Evolutionary conservation across 179 eudicot genomes (phyloP).

Genomic region (Gypsophila paniculata): DNA sequence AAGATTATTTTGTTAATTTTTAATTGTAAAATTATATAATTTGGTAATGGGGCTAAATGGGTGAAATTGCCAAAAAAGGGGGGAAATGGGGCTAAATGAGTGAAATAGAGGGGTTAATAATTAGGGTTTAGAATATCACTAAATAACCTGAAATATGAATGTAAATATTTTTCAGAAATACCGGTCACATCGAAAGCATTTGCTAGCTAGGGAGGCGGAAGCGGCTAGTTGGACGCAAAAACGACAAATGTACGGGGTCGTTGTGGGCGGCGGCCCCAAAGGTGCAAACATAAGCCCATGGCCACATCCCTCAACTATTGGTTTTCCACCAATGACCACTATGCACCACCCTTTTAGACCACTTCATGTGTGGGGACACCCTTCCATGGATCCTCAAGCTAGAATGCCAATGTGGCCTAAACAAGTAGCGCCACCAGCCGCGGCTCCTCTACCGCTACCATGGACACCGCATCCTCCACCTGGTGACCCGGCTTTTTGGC

Average conservation of each 20-base stretch:
- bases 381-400: constrained; percentile 53
- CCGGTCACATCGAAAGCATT: constrained; percentile 79
- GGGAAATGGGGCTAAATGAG: no score
- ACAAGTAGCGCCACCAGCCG: constrained; percentile 38
- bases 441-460: constrained; percentile 37
- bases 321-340: constrained; percentile 61
- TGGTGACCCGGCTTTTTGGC: constrained; percentile 52
- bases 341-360: constrained; percentile 65
- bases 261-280: constrained; percentile 40
- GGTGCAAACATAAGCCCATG: constrained; percentile 48
- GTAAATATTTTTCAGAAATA: constrained; percentile 51
- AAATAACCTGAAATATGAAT: no score
- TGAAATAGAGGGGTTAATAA: no score
- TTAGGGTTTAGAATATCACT: no score
- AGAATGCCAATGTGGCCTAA: constrained; percentile 67
- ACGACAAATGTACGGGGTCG: constrained; percentile 56
- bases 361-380: constrained; percentile 97
- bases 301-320: constrained; percentile 74
- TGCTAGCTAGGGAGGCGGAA: constrained; percentile 85
- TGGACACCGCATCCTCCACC: constrained; percentile 47
- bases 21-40: no score
- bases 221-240: constrained; percentile 89
- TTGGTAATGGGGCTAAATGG: no score
- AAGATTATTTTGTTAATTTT: no score
- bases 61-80: no score